phyloP scores from a whole-genome alignment of 129 eudicot species.

The Logfia minima region DNA sequence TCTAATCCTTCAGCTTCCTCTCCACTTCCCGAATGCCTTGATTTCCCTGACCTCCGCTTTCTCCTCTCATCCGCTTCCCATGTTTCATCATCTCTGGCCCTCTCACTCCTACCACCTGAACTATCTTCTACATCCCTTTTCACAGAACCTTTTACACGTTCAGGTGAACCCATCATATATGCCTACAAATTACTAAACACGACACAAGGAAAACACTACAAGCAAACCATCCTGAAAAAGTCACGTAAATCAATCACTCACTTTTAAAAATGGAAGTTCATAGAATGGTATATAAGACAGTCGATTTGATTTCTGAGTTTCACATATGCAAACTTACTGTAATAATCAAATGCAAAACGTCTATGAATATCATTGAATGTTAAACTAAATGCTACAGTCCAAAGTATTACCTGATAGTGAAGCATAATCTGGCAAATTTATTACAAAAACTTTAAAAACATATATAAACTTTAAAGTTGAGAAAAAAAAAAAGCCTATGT shows the following conservation, averaged over 20 bases:
- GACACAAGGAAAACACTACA: slow-evolving; percentile 19
- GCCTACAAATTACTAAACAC: slow-evolving; percentile 1
- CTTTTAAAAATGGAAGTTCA: neutral
- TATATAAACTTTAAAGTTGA: no score
- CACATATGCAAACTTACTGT: neutral
- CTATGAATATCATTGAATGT: neutral
- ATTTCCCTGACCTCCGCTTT: slow-evolving; percentile 62
- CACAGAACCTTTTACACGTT: slow-evolving; percentile 43
- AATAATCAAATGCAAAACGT: neutral
- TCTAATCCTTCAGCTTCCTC: slow-evolving; percentile 72
- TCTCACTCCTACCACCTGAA: slow-evolving; percentile 52
- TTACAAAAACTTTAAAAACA: neutral
- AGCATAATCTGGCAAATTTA: neutral
- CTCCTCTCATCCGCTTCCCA: slow-evolving; percentile 65
- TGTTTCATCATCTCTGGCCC: slow-evolving; percentile 53
- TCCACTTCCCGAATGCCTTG: slow-evolving; percentile 52
- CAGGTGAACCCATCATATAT: slow-evolving; percentile 76
- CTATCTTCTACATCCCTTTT: slow-evolving; percentile 59
- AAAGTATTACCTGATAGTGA: neutral
- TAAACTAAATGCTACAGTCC: neutral
- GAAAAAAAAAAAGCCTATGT: no score
- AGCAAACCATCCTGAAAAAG: slow-evolving; percentile 31
- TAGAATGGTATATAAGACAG: neutral
- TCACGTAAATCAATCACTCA: neutral
- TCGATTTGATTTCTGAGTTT: neutral